Base-by-base conservation (phyloP, 2,329 filamentous ascomycete species). In the Chaetomium strumarium region DNA sequence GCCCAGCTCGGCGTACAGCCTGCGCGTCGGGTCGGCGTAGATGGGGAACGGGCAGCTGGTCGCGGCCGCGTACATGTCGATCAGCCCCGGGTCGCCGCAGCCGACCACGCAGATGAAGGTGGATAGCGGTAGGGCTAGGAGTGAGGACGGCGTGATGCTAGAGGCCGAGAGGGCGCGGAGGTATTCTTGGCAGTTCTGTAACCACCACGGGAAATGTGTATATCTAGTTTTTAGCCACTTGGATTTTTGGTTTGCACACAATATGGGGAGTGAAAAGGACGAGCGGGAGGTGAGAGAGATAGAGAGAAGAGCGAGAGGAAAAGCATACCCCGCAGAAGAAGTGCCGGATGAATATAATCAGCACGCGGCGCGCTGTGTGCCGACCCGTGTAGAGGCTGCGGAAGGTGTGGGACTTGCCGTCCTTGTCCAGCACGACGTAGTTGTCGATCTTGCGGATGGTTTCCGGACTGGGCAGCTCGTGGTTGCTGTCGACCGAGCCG, bases 261-360 rank as follows among this genome's bases (percentile, higher is more conserved):
- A n/a, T n/a, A n/a, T n/a, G n/a, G n/a, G n/a, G n/a, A n/a, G n/a
- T n/a, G n/a, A n/a, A n/a, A n/a, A n/a, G n/a, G n/a, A n/a, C n/a
- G n/a, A n/a, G n/a, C n/a, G 19, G 19, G 17, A 29, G 30, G 13
- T 31, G 14, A 37, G 16, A n/a, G 17, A 31, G 14, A 11, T 16
- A 14, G 29, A 9, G 37, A 20, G 41, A 34, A 34, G 31, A 31
- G 8, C 42, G 24, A 24, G 24, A 24, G 24, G 4, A 7, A 24
- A 7, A 4, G 4, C 20, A 76, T 75, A 88, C 86, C 34, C 85
- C 85, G 65, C 87, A 90, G 74, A 88, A 90, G 69, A 90, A 91
- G 70, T 90, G 86, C 41, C 87, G 78, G 52, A 91, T 76, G 64
- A 91, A 90, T 59, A 90, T 80, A 39, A 90, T 69, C 31, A 91